Base-by-base conservation (phyloP, 1,284 basidiomycete species). In the Moniliella sp. region DNA sequence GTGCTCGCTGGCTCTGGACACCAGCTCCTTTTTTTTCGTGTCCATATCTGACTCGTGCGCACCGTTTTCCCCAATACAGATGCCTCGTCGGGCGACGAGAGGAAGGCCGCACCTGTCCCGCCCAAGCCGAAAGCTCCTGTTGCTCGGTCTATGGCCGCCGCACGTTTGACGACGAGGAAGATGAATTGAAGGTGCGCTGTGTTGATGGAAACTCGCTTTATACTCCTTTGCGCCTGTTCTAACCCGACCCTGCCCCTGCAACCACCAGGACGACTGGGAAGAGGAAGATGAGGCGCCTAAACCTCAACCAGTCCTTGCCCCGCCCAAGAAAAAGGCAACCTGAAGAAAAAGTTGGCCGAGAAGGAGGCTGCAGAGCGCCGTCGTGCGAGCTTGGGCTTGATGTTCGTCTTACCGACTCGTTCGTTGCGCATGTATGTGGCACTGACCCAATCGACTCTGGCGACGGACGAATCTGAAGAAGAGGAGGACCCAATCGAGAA, bases 331-430 rank as follows among this genome's bases (percentile, higher is more conserved):
- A 55, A 52, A 32, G 45, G 43, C 26, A 40, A 36, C 14, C 46
- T 57, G 28, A 59, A 57, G 35, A 49, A 55, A 27, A 59, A 57
- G 38, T 50, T 57, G 18, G 48, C 48, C 18, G 50, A 53, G 30
- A 48, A 50, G 31, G 54, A 57, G 25, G 56, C 39, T 9, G 36
- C 36, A 29, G 39, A 37, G 32, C 31, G 39, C 2, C 25, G 42
- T 12, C 38, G 49, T 15, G 37, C 34, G 16, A 41, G 43, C 29
- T 36, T 36, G 10, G 47, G 47, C 11, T 44, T 5, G 41, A 44
- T 5, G 40, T 41, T 23, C 15, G 40, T 39, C 8, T n/a, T n/a
- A n/a, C n/a, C n/a, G n/a, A n/a, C n/a, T n/a, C n/a, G n/a, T n/a
- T n/a, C n/a, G n/a, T n/a, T n/a, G n/a, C n/a, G n/a, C n/a, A n/a